Evolutionary conservation across 2,329 filamentous ascomycete species (phyloP).

Genomic region (Aspergillus fischeri): DNA sequence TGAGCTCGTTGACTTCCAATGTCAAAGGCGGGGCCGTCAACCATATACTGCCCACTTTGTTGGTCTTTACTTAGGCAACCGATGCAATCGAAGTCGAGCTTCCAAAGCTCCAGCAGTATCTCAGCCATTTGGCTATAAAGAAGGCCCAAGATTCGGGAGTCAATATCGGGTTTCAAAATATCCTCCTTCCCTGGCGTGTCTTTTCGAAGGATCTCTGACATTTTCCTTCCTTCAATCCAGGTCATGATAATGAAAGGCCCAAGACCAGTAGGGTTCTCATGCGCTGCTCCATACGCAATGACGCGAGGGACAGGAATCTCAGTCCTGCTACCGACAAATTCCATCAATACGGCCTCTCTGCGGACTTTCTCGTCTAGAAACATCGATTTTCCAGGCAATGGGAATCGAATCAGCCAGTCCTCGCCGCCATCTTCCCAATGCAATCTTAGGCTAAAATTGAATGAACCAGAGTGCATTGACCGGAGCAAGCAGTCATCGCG

Average conservation of each 20-base stretch:
- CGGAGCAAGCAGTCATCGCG: constrained; percentile 6
- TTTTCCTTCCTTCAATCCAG: constrained; percentile 6
- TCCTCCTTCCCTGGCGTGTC: neutral
- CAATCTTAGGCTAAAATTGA: constrained; percentile 10
- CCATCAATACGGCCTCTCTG: constrained; percentile 5
- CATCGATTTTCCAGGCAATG: constrained; percentile 8
- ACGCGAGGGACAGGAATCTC: constrained; percentile 8
- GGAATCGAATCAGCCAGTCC: constrained; percentile 13
- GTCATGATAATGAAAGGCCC: constrained; percentile 13
- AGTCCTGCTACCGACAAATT: constrained; percentile 1
- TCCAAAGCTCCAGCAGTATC: constrained; percentile 4
- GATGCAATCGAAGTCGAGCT: constrained; percentile 3
- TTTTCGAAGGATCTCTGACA: constrained; percentile 3
- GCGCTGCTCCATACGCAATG: neutral
- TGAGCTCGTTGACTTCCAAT: constrained; percentile 3
- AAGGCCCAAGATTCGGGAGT: neutral
- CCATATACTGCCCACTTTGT: too few relatives aligned
- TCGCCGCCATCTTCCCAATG: constrained; percentile 8
- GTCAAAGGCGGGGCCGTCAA: neutral
- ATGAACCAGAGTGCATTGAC: constrained; percentile 10
- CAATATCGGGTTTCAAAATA: neutral
- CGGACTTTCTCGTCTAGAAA: constrained; percentile 10
- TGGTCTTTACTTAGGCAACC: neutral
- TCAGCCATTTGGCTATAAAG: constrained; percentile 8
- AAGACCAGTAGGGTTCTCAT: constrained; percentile 3